Evolutionary conservation across 2,329 filamentous ascomycete genomes (phyloP), one percentile per base, ranked within the genome.

Genomic region (Emmonsiellopsis sp.): DNA sequence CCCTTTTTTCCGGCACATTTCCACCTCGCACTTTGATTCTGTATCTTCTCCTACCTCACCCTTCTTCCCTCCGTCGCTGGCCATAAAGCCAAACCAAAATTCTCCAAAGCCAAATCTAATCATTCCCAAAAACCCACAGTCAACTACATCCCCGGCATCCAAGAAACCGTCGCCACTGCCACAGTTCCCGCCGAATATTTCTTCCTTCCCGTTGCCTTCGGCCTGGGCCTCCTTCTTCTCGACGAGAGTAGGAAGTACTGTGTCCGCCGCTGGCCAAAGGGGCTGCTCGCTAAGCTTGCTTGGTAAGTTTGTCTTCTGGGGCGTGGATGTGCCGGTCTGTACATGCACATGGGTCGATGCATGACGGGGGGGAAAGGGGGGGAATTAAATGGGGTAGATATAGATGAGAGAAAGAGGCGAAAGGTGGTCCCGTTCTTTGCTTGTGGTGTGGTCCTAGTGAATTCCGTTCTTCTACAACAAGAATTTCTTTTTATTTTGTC

Each of bases 171-270:
- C 1, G 77, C 69, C 14, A 89, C 85, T 0, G 76, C 80, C 0
- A 63, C 70, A 0, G 82, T 91, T 0, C 85, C 86, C 0, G 81
- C 83, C 0, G 86, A 86, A 66, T 75, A 90, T 63, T 92, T 84
- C 80, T 90, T 92, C 65, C 63, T 92, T 49, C 87, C 87, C 0
- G 82, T 86, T 64, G 78, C 82, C 0, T 89, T 90, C 66, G 87
- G 87, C 0, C 56, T 85, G 27, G 81, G 73, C 0, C 74, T 87
- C 39, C 64, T 89, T 49, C 61, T 82, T 8, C 63, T 87, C 14
- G 86, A 90, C 63, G 86, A 89, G 68, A 71, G 61, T 9, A 77
- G 86, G 56, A 88, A 88, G 66, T 84, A 72, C 51, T 69, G 69
- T 21, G 79, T 87, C 2, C 74, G 85, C 53, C 80, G 65, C 52